Evolutionary conservation across 495 filamentous ascomycete species (phyloP), one percentile per base, ranked within the genome.

Genomic region (Penicillium simplicissimum): DNA sequence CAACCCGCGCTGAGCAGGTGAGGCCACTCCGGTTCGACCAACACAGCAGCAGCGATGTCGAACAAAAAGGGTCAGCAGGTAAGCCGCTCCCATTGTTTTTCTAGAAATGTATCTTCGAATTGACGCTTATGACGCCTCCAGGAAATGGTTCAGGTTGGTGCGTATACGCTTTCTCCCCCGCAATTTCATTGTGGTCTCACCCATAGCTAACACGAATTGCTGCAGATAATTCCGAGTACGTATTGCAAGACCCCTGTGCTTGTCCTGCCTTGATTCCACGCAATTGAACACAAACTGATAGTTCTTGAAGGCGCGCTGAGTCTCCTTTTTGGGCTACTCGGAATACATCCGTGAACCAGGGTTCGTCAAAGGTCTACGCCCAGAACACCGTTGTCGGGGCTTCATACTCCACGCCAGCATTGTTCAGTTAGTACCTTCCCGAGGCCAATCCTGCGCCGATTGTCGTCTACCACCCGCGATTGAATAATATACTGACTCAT

Each of bases 61-160:
- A 72, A 84, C 68, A 93, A 88, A 76, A 92, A 91, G 75, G 81
- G 82, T 62, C 85, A 88, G 59, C 89, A 93, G 87, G 90, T 92
- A 74, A 73, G 85, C 74, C 43, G 52, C 10, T 21, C 33, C 14
- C 58, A 34, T 13, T n/a, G 28, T 13, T 17, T 25, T 36, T 57
- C 52, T 59, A 57, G 57, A 23, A 0, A 2, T 28, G 6, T 5
- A 13, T 53, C 1, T 10, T 23, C 1, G 15, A 53, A 17, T 25
- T 49, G 34, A 63, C 5, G 51, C 64, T 78, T 38, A 42, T 55
- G 3, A 28, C 40, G 15, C 23, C 9, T 10, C 49, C 71, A 98
- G 93, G 94, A 98, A 85, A 98, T 98, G 95, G 91, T 96, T 64
- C 94, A 98, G 88, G 92, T 98, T 83, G 95, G 95, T 97, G 86